Conservation (phyloP, 192 early-diverging fungal species). For the Backusella westeae region DNA sequence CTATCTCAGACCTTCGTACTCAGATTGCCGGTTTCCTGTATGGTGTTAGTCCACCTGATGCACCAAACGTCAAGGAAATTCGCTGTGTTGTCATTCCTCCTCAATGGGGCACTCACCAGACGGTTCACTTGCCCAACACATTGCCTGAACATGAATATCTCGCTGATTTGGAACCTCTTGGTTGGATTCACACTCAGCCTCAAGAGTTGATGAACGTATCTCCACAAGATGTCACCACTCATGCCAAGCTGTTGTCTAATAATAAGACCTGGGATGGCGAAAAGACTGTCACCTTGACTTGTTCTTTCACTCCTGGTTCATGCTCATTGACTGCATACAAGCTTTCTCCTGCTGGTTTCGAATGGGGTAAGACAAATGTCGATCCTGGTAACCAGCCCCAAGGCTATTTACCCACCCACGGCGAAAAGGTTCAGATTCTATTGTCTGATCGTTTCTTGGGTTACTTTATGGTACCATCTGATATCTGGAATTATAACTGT, state of each 20-base stretch:
- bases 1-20: constrained; percentile 89
- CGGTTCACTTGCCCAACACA: constrained; percentile 85
- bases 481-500: constrained; percentile 91
- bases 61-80: constrained; percentile 95
- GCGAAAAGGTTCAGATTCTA: constrained; percentile 97
- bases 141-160: constrained; percentile 92
- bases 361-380: constrained; percentile 95
- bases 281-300: constrained; percentile 87
- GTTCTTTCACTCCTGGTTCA: constrained; percentile 98
- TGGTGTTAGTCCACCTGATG: constrained; percentile 86
- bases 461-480: constrained; percentile 97
- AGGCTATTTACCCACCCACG: constrained; percentile 85
- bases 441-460: constrained; percentile 95
- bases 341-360: constrained; percentile 93
- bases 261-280: constrained; percentile 94
- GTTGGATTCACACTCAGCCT: constrained; percentile 98
- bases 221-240: constrained; percentile 89
- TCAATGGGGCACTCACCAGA: constrained; percentile 96
- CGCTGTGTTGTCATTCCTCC: constrained; percentile 92
- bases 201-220: constrained; percentile 86
- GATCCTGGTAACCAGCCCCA: constrained; percentile 82
- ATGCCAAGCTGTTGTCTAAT: constrained; percentile 87
- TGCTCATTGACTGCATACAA: constrained; percentile 95
- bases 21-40: constrained; percentile 96
- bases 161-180: constrained; percentile 91